Evolutionary conservation across 352 stramenopile species (phyloP), one percentile per base, ranked within the genome.

Genomic region (Thalassiosira hispida): DNA sequence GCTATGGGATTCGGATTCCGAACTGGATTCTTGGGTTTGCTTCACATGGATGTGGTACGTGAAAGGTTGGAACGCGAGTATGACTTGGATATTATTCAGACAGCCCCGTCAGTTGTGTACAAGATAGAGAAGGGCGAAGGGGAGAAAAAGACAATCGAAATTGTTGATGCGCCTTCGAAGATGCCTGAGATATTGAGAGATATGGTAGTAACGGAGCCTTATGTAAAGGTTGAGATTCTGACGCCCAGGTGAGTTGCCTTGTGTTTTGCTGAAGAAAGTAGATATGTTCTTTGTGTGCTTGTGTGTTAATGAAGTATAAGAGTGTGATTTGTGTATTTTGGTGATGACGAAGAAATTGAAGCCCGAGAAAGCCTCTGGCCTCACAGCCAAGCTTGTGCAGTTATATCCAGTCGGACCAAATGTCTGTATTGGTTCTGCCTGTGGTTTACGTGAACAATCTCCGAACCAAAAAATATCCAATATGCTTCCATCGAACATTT

Each of bases 1-100:
- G 89, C 97, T 0, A 93, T 99, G 64, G 87, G 86, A 47, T 92
- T 92, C 74, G 85, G 89, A 55, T 94, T 92, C 42, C 70, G 89
- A 44, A 93, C 87, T 67, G 98, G 98, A 0, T 99, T 99, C 84
- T 91, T 99, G 12, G 98, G 98, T 0, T 81, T 99, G 20, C 81
- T 99, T 53, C 98, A 99, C 85, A 99, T 99, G 97, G 97, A 99
- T 82, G 97, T 98, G 64, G 97, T 99, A 53, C 96, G 99, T 77
- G 97, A 99, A 86, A 91, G 98, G 7, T 91, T 99, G 2, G 96
- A 97, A 65, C 89, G 98, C 63, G 98, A 99, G 78, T 98, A 99
- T 84, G 95, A 97, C 74, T 95, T 99, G 66, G 96, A 98, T 77
- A 94, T 99, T 38, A 96, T 99, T 47, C 96, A 98, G 22, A 99